Evolutionary conservation across 1,139 yeast genomes (phyloP).

Genomic region (Taphrina wiesneri): DNA sequence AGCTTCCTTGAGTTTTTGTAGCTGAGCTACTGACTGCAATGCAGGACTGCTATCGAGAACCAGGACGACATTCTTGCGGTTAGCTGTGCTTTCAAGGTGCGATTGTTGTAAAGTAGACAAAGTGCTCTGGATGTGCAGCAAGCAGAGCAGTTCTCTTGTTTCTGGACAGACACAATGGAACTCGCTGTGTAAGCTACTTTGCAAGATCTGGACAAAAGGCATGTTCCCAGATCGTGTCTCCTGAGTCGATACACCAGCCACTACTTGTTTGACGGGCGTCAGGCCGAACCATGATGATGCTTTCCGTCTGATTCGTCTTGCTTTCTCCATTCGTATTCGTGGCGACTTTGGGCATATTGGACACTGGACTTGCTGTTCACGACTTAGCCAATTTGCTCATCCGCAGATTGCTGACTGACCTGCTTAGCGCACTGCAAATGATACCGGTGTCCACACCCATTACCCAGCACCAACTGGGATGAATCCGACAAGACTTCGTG

Average conservation of each 20-base stretch:
- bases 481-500: background rate
- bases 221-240: background rate
- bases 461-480: background rate
- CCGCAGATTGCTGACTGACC: background rate
- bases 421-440: background rate
- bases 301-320: background rate
- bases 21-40: background rate
- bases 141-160: background rate
- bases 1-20: background rate
- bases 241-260: background rate
- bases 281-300: constrained; percentile 4
- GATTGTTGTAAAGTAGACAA: background rate
- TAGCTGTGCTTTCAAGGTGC: background rate
- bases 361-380: background rate
- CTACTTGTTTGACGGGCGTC: background rate
- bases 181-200: background rate
- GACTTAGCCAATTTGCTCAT: background rate
- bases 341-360: background rate
- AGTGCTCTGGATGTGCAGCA: background rate
- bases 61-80: background rate
- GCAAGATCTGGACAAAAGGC: background rate
- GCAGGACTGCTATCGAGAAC: background rate
- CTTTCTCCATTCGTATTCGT: background rate
- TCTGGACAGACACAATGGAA: background rate
- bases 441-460: background rate